Conservation (phyloP, 2,329 filamentous ascomycete species). For the Nectriaceae sp. region DNA sequence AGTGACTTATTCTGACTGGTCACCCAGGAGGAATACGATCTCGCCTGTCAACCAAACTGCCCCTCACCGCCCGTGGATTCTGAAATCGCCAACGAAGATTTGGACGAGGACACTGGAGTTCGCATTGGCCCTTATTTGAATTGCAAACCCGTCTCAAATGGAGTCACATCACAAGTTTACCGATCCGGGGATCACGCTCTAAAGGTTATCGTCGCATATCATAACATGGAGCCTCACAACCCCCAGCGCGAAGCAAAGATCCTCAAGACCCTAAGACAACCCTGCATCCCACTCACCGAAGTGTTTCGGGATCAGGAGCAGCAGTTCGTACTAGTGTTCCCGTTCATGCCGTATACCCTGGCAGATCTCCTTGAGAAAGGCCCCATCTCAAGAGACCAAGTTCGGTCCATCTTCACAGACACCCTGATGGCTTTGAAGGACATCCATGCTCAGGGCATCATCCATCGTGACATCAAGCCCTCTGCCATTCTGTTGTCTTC, state of each 20-base stretch:
- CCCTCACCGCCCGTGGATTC: conserved; percentile 11
- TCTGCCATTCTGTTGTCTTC: conserved; percentile 79
- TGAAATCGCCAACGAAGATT: background rate
- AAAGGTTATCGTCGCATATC: conserved; percentile 80
- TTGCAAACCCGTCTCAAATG: conserved; percentile 60
- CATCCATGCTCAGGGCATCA: conserved; percentile 74
- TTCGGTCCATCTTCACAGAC: conserved; percentile 58
- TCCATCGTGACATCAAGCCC: conserved; percentile 94
- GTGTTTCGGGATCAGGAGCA: conserved; percentile 72
- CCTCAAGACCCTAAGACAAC: conserved; percentile 58
- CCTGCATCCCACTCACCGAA: conserved; percentile 68
- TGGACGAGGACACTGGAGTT: conserved; percentile 34
- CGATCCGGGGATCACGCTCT: conserved; percentile 67
- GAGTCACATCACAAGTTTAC: conserved; percentile 84
- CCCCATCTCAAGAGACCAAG: conserved; percentile 33
- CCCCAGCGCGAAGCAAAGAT: conserved; percentile 78
- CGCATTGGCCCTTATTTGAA: conserved; percentile 55
- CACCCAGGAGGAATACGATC: conserved; percentile 59
- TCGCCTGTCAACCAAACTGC: conserved; percentile 37
- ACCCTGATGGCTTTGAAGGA: conserved; percentile 70
- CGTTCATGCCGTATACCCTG: conserved; percentile 77
- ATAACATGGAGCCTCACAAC: conserved; percentile 79
- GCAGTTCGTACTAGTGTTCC: conserved; percentile 79
- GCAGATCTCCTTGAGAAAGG: conserved; percentile 61
- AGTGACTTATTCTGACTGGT: conserved; percentile 25